Conservation (phyloP, 2,329 filamentous ascomycete species). For the Cytospora chrysosperma region DNA sequence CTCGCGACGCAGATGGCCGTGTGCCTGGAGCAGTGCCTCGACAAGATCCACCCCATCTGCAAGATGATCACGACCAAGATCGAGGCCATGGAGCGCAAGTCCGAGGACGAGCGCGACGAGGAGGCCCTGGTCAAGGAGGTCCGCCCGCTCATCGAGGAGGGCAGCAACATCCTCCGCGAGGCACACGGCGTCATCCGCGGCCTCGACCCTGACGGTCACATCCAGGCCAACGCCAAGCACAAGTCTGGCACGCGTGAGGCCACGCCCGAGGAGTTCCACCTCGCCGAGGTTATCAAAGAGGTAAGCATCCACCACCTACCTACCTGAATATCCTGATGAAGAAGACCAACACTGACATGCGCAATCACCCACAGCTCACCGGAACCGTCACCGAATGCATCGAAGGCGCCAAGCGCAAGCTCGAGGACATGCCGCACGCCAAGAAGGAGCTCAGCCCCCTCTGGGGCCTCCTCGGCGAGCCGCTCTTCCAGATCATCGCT, state of each 20-base stretch:
- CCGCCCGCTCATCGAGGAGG: conserved; percentile 86
- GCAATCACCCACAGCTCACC: conserved; percentile 60
- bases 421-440: conserved; percentile 87
- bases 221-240: conserved; percentile 81
- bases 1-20: conserved; percentile 73
- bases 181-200: conserved; percentile 84
- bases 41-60: conserved; percentile 80
- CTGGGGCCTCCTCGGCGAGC: conserved; percentile 79
- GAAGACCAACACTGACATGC: conserved; percentile 8
- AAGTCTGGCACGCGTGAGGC: conserved; percentile 73
- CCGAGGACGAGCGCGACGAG: conserved; percentile 86
- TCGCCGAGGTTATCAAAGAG: conserved; percentile 84
- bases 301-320: conserved; percentile 32
- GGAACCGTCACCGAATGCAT: conserved; percentile 78
- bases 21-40: conserved; percentile 75
- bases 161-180: conserved; percentile 76
- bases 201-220: conserved; percentile 84
- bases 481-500: conserved; percentile 87
- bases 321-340: not conserved
- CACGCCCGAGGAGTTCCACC: conserved; percentile 77
- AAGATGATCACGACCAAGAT: conserved; percentile 85
- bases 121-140: conserved; percentile 84
- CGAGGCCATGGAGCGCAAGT: conserved; percentile 74
- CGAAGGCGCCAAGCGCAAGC: conserved; percentile 85
- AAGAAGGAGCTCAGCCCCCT: conserved; percentile 94